A percentile compares a stretch with the other conserved stretches of the same genome.
phyloP scores from a whole-genome alignment of 305 asterid species.

The Withania somnifera region DNA sequence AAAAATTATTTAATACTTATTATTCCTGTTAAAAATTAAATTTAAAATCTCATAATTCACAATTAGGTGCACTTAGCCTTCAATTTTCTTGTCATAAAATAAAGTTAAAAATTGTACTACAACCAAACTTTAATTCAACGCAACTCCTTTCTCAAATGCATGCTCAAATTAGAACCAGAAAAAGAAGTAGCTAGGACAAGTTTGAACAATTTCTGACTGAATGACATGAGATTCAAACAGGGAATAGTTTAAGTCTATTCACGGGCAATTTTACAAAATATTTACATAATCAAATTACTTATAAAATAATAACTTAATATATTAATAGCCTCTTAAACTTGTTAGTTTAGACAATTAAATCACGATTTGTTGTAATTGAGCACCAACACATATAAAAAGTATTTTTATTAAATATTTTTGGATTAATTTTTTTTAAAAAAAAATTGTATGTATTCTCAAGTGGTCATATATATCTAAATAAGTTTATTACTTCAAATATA shows the following conservation, averaged over 20 bases:
- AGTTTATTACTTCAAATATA: no score
- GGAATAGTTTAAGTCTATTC: background rate
- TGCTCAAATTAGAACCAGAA: background rate
- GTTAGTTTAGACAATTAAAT: no score
- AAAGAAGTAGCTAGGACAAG: background rate
- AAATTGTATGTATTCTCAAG: background rate
- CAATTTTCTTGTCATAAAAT: background rate
- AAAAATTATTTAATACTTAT: no score
- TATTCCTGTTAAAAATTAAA: no score
- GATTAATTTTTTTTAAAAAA: background rate
- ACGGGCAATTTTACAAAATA: background rate
- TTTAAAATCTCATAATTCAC: no score
- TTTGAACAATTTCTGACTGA: background rate
- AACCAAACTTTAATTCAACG: background rate
- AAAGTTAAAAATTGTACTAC: background rate
- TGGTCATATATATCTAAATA: background rate
- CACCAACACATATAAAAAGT: background rate
- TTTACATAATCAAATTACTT: background rate
- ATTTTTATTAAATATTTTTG: background rate
- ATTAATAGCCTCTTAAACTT: no score
- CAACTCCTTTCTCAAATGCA: background rate
- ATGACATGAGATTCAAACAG: background rate
- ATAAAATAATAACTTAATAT: background rate
- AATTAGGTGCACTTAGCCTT: no score
- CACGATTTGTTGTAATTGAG: no score